Percentiles rank a stretch among this genome's conserved stretches.
phyloP scores from a whole-genome alignment of 1,139 yeast species.

The Candida freyschussii region DNA sequence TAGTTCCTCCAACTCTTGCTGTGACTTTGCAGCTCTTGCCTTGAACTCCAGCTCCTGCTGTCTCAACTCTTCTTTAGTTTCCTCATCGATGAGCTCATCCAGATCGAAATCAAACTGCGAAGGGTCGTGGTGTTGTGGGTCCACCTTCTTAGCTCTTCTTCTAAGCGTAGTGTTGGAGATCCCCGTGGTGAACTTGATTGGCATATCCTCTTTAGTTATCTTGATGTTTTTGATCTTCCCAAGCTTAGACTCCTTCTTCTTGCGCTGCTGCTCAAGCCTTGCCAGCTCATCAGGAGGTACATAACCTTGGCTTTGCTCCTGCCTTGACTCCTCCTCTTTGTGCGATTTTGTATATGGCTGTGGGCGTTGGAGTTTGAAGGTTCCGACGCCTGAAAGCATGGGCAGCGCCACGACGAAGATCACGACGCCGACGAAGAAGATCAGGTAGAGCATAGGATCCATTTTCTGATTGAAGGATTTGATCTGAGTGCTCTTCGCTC shows the following conservation, averaged over 20 bases:
- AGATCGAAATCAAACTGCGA: slow-evolving; percentile 24
- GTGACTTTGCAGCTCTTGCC: slow-evolving; percentile 15
- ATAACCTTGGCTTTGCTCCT: slow-evolving; percentile 13
- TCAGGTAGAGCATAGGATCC: slow-evolving; percentile 6
- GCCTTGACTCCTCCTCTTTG: slow-evolving; percentile 2
- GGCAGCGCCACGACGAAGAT: slow-evolving; percentile 19
- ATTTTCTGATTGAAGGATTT: too few relatives aligned
- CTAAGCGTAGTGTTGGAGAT: slow-evolving; percentile 7
- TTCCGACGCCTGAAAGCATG: slow-evolving; percentile 20
- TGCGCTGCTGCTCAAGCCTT: slow-evolving; percentile 6
- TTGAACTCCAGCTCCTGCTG: slow-evolving; percentile 13
- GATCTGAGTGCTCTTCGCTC: too few relatives aligned
- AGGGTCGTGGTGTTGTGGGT: slow-evolving; percentile 16
- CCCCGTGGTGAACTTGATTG: slow-evolving; percentile 18
- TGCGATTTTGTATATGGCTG: slow-evolving; percentile 3
- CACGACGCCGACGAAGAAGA: slow-evolving; percentile 13
- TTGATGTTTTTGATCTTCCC: slow-evolving; percentile 12
- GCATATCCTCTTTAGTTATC: slow-evolving; percentile 19
- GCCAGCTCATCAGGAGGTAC: slow-evolving; percentile 23
- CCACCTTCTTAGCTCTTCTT: slow-evolving; percentile 16
- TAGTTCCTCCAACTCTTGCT: slow-evolving; percentile 20
- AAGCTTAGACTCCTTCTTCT: slow-evolving; percentile 10
- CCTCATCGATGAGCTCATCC: slow-evolving; percentile 23
- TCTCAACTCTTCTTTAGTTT: slow-evolving; percentile 12
- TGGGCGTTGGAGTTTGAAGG: slow-evolving; percentile 12